Percentiles rank a stretch among this genome's conserved stretches.
Evolutionary conservation across 2,329 filamentous ascomycete genomes (phyloP).

Genomic region (Dothiorella sarmentorum): DNA sequence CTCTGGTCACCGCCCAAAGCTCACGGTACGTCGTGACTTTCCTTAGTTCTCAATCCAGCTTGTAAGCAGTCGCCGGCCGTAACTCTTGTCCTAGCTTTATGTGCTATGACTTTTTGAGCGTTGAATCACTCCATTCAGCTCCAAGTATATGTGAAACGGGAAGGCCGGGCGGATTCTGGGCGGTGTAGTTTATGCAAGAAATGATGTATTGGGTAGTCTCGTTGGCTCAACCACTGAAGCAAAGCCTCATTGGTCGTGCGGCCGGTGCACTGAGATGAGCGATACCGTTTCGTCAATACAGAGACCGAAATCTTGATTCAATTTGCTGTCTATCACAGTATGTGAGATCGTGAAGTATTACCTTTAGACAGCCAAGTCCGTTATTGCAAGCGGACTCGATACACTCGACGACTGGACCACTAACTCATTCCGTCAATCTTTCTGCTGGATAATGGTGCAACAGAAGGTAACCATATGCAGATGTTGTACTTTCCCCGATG

Average conservation of each 20-base stretch:
- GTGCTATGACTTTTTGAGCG: neutral
- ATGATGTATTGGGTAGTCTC: neutral
- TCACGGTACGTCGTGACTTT: neutral
- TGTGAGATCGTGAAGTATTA: no score
- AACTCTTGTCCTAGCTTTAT: no score
- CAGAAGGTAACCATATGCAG: no score
- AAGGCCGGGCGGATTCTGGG: neutral
- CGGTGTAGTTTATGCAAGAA: conserved; percentile 1
- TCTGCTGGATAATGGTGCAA: no score
- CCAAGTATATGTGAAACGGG: neutral
- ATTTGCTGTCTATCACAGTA: no score
- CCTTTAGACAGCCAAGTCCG: no score
- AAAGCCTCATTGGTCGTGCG: neutral
- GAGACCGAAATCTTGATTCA: neutral
- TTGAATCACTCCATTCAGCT: conserved; percentile 1
- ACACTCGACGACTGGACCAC: no score
- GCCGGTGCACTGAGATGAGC: neutral
- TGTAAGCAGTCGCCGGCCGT: no score
- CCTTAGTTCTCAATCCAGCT: neutral
- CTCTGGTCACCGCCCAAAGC: neutral
- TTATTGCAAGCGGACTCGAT: no score
- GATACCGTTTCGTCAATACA: neutral
- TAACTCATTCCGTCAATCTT: no score
- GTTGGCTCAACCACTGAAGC: neutral
- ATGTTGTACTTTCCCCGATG: no score